These are phyloP conservation scores for Detonula confervacea DNA, from an alignment of 352 stramenopile genomes.

Conservation along the genomic window DNA sequence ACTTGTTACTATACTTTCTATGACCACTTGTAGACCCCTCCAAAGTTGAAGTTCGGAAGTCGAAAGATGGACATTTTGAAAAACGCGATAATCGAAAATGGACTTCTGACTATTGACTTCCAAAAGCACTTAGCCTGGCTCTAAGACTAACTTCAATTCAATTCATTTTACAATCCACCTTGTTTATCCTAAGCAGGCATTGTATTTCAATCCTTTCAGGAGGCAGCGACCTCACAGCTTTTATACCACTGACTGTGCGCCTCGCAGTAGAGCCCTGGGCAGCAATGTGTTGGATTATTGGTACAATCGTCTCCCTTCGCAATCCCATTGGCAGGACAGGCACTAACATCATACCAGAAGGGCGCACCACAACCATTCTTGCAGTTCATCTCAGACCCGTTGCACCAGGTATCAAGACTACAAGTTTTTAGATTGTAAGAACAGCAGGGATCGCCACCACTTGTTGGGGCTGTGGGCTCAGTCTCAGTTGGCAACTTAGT, in stretches of 20 bases:
- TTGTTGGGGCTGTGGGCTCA: background rate
- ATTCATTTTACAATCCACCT: too few relatives aligned
- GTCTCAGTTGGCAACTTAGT: background rate
- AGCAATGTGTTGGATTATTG: background rate
- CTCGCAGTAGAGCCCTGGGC: background rate
- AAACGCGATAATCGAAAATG: too few relatives aligned
- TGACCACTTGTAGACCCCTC: too few relatives aligned
- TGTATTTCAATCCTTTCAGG: background rate
- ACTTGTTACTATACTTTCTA: too few relatives aligned
- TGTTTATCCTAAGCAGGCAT: too few relatives aligned
- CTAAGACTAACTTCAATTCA: too few relatives aligned
- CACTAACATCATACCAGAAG: background rate
- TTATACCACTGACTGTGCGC: background rate
- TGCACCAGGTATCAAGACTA: conserved; percentile 19
- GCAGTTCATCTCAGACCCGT: conserved; percentile 20
- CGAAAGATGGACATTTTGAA: too few relatives aligned
- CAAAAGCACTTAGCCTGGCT: too few relatives aligned
- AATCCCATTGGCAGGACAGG: background rate
- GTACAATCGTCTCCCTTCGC: background rate
- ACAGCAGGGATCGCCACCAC: conserved; percentile 13
- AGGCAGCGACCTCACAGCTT: background rate
- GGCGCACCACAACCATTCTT: conserved; percentile 6
- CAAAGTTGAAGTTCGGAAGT: too few relatives aligned
- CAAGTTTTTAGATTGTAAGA: conserved; percentile 15
- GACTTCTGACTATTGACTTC: too few relatives aligned